Evolutionary conservation across 768 basidiomycete genomes (phyloP), one percentile per base, ranked within the genome.

Genomic region (Tephrocybe rancida): DNA sequence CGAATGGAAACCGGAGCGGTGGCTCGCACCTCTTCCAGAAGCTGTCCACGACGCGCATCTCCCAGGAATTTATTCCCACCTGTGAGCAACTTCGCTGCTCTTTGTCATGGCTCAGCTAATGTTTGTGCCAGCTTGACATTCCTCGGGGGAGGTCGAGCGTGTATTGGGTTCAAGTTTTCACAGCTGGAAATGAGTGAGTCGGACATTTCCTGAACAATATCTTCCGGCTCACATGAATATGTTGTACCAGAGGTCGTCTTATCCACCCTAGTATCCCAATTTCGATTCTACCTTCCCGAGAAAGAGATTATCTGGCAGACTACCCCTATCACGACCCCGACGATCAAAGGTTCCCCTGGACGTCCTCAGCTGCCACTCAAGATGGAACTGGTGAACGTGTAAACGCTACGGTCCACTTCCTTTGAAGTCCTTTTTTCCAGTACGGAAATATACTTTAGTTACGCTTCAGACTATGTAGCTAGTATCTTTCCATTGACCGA

Each of bases 1-100:
- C 5, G 71, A 74, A 45, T 76, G 73, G 72, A 74, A 71, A 55
- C 76, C 74, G 1, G 72, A 76, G 57, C 67, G 75, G 8, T 77
- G 76, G 75, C 60, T 74, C 2, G 55, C 58, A 14, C 62, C 64
- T 8, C 65, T 72, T 27, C 74, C 70, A 2, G 58, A 65, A 26
- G 51, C 48, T 29, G 55, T 73, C 4, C 57, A 45, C 11, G 65
- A 68, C 9, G 69, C 71, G n/a, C 65, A 61, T 26, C 61, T 72
- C 13, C 73, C 75, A 4, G 74, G 74, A 1, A 62, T 75, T 3
- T 76, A 76, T 49, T 66, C 73, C 6, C 65, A 69, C 37, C 43
- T 71, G 73, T 72, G 41, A 53, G 70, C 52, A n/a, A 13, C 26
- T 29, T 8, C 25, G 9, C 3, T 13, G 32, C 13, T 30, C 6